Evolutionary conservation across 1,139 yeast species (phyloP), one percentile per base, ranked within the genome.

Genomic region (Blastobotrys arbuscula): DNA sequence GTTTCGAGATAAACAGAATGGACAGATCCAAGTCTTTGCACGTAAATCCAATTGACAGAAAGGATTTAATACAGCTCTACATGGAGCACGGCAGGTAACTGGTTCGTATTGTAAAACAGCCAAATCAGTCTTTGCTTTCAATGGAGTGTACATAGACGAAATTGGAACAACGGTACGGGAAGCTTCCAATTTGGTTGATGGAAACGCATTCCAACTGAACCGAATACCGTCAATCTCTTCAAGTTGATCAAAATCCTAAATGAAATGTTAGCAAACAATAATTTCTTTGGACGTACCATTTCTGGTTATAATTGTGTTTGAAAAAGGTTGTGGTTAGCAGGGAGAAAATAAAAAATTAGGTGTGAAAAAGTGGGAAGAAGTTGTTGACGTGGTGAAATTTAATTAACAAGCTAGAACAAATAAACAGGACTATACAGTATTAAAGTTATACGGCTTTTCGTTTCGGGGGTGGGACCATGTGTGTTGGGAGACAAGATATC

Each of bases 211-310:
- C 96, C 97, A 92, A 21, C 96, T 78, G 66, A 86, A 79, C 58
- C 97, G 80, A 44, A 89, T 81, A 49, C 97, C 98, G 64, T 90
- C 95, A 51, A 70, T 68, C 64, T 92, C 97, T 68, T 92, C 98
- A 60, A 79, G 77, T 41, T 79, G 78, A 67, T 90, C 97, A 67
- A 89, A 88, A 64, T 82, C 84, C 86, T 60, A 48, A 12, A n/a
- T n/a, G 20, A n/a, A 5, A 39, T 16, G 48, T 40, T 41, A 30
- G 34, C 18, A n/a, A 3, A 30, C 12, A 8, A 24, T 39, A 13
- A 15, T 21, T 30, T 42, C n/a, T 15, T 26, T 40, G 4, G 9
- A n/a, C 30, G 21, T 33, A 33, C 41, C 41, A 38, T 38, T 19
- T 16, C n/a, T 19, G 5, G 16, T 13, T 19, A 19, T 16, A 13